Evolutionary conservation across 148 eudicot genomes (phyloP).

Genomic region (Tetragonia tetragonoides): DNA sequence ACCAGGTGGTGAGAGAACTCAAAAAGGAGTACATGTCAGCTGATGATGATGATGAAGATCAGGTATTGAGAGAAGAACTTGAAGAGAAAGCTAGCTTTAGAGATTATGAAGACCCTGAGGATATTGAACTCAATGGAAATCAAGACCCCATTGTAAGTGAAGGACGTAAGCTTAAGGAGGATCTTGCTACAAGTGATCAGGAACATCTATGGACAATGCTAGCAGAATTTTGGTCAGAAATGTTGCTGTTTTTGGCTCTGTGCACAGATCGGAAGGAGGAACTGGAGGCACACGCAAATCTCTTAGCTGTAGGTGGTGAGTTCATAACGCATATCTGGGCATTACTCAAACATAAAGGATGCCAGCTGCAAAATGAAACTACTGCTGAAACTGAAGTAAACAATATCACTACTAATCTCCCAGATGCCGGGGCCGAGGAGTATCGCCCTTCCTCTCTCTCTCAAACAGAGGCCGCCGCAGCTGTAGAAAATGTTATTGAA

Average conservation of each 20-base stretch:
- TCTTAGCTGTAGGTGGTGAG: slow-evolving; percentile 4
- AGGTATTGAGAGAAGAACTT: background rate
- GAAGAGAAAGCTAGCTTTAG: no score
- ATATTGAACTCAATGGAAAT: no score
- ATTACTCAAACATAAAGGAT: slow-evolving; percentile 6
- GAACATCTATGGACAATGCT: slow-evolving; percentile 3
- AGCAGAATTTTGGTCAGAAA: slow-evolving; percentile 21
- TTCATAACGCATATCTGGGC: slow-evolving; percentile 18
- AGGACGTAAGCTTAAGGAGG: background rate
- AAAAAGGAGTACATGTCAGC: background rate
- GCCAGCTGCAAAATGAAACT: background rate
- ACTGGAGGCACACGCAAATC: slow-evolving; percentile 11
- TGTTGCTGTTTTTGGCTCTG: slow-evolving; percentile 15
- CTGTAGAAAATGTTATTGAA: no score
- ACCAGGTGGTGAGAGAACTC: slow-evolving; percentile 2
- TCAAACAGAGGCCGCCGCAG: no score
- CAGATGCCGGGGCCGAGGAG: no score
- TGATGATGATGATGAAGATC: background rate
- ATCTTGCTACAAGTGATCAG: background rate
- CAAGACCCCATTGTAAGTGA: background rate
- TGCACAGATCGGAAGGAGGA: background rate
- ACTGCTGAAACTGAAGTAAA: no score
- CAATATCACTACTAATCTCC: no score
- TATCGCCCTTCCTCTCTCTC: no score
- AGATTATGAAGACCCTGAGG: no score